phyloP scores from a whole-genome alignment of 345 rosid genomes.

The Aurinia saxatilis region DNA sequence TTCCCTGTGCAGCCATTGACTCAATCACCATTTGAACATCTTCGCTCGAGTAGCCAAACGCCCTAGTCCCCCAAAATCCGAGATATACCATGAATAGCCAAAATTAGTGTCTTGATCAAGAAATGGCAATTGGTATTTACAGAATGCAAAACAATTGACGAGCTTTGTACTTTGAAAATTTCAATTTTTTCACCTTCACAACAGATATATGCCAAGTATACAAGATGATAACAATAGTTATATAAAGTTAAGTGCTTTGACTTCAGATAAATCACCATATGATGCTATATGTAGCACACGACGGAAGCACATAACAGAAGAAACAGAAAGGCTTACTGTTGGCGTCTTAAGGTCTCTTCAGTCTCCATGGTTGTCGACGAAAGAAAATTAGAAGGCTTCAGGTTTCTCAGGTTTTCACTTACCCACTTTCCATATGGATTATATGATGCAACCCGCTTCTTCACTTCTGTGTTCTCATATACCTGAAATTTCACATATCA shows the following conservation, averaged over 20 bases:
- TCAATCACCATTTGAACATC: conserved; percentile 99
- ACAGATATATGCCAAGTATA: background rate
- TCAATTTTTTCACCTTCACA: background rate
- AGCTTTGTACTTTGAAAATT: background rate
- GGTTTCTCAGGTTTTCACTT: conserved; percentile 62
- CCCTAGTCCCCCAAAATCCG: conserved; percentile 41
- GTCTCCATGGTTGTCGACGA: conserved; percentile 69
- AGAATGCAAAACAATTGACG: background rate
- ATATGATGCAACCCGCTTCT: conserved; percentile 72
- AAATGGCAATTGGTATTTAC: background rate
- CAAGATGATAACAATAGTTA: background rate
- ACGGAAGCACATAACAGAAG: background rate
- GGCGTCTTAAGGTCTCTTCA: conserved; percentile 67
- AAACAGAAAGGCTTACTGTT: conserved; percentile 68
- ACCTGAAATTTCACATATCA: conserved; percentile 47
- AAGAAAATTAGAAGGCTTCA: conserved; percentile 58
- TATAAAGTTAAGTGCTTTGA: background rate
- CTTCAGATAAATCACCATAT: background rate
- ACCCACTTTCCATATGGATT: conserved; percentile 96
- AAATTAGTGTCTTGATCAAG: background rate
- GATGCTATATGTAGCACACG: background rate
- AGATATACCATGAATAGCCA: background rate
- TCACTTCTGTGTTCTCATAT: conserved; percentile 91
- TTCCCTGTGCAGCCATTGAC: conserved; percentile 92
- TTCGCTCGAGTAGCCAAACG: conserved; percentile 98